These are phyloP conservation scores for Anethum foeniculum DNA, from an alignment of 140 eudicot genomes.

Conservation along the genomic window DNA sequence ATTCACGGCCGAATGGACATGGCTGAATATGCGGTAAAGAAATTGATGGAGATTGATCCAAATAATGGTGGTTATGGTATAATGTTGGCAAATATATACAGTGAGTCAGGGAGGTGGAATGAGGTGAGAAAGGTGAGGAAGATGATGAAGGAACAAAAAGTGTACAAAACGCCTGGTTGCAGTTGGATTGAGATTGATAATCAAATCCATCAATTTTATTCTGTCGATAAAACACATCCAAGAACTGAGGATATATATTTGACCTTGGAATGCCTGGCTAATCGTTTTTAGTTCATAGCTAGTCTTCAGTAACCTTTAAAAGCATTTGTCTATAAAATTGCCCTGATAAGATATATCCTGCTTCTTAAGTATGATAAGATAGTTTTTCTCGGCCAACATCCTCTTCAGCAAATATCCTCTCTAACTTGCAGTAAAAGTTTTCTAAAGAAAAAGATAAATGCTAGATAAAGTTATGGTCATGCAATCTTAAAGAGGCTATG, in stretches of 20 bases:
- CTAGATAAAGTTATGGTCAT: too few relatives aligned
- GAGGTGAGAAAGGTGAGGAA: constrained; percentile 54
- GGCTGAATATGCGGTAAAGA: constrained; percentile 69
- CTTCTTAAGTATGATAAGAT: too few relatives aligned
- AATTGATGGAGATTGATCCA: constrained; percentile 55
- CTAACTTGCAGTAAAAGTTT: too few relatives aligned
- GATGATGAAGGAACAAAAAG: constrained; percentile 42
- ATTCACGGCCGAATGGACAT: constrained; percentile 56
- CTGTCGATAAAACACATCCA: constrained; percentile 63
- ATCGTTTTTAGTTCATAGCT: constrained; percentile 20
- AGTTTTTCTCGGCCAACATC: too few relatives aligned
- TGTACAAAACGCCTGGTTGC: constrained; percentile 66
- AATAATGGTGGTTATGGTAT: constrained; percentile 59
- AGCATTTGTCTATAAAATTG: not conserved
- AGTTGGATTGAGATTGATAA: constrained; percentile 84
- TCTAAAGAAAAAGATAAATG: too few relatives aligned
- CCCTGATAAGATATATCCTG: not conserved
- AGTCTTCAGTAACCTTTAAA: constrained; percentile 13
- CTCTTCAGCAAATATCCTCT: too few relatives aligned
- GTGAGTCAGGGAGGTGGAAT: constrained; percentile 73
- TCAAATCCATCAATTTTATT: constrained; percentile 60
- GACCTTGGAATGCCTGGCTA: constrained; percentile 36
- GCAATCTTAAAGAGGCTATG: too few relatives aligned
- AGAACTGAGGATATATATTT: constrained; percentile 50
- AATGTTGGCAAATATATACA: constrained; percentile 76